Conservation (phyloP, 441 rosid genomes). For the Omphalea diandra region DNA sequence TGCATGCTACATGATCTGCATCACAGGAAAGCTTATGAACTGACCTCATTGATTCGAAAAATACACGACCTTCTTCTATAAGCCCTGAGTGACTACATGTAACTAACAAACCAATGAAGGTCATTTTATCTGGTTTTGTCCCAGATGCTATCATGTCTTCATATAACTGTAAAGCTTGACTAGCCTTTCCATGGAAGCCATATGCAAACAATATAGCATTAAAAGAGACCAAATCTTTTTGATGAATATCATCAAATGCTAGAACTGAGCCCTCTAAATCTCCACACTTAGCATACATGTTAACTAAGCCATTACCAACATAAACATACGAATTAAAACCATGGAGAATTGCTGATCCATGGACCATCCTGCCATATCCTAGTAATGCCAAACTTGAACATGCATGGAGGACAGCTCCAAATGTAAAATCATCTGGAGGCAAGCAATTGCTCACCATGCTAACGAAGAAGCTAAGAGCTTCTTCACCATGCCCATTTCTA, state of each 20-base stretch:
- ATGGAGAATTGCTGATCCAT: conserved; percentile 48
- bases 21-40: conserved; percentile 43
- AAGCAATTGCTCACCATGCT: conserved; percentile 43
- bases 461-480: conserved; percentile 51
- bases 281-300: conserved; percentile 83
- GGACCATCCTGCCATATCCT: conserved; percentile 67
- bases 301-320: conserved; percentile 65
- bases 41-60: conserved; percentile 47
- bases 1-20: conserved; percentile 59
- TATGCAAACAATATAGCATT: conserved; percentile 69
- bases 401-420: conserved; percentile 64
- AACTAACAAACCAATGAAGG: conserved; percentile 64
- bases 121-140: conserved; percentile 60
- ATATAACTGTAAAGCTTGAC: conserved; percentile 46
- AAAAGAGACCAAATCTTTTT: conserved; percentile 70
- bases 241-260: conserved; percentile 48
- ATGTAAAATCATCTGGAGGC: conserved; percentile 46
- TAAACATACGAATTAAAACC: conserved; percentile 55
- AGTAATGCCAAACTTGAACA: conserved; percentile 65
- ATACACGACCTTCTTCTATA: conserved; percentile 45
- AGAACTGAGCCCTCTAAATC: conserved; percentile 46
- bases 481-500: conserved; percentile 60
- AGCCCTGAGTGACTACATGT: conserved; percentile 82
- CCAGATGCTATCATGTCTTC: conserved; percentile 53
- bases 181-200: conserved; percentile 68